These are phyloP conservation scores for Coccomyxa subellipsoidea DNA, from an alignment of 163 green algal species.

Conservation along the genomic window DNA sequence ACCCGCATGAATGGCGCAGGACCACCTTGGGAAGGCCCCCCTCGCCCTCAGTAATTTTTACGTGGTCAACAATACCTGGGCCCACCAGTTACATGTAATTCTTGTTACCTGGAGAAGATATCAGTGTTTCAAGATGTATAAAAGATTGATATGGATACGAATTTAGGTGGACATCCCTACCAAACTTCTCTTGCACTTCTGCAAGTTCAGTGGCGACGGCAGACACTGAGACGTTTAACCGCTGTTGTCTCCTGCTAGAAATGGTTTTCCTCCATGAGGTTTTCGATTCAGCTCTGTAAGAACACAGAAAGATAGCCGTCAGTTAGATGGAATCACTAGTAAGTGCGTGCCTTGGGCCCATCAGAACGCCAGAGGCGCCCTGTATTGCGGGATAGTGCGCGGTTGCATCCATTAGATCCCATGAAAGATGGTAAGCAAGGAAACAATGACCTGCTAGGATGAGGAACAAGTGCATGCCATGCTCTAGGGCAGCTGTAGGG, in stretches of 20 bases:
- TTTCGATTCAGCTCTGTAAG: not conserved
- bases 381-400: no score
- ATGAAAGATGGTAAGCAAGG: not conserved
- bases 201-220: not conserved
- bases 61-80: conserved; percentile 55
- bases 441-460: not conserved
- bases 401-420: no score
- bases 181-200: not conserved
- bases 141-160: no score
- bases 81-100: not conserved
- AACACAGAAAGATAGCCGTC: not conserved
- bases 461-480: not conserved
- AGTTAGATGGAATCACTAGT: no score
- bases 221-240: not conserved
- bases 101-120: no score
- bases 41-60: conserved; percentile 53
- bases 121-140: no score
- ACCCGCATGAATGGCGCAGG: conserved; percentile 72
- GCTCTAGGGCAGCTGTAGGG: not conserved
- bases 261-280: not conserved
- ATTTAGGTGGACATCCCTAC: no score
- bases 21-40: conserved; percentile 68
- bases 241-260: not conserved
- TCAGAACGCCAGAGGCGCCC: no score
- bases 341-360: no score